Base-by-base conservation (phyloP, 495 filamentous ascomycete species). In the Xylaria acuta region DNA sequence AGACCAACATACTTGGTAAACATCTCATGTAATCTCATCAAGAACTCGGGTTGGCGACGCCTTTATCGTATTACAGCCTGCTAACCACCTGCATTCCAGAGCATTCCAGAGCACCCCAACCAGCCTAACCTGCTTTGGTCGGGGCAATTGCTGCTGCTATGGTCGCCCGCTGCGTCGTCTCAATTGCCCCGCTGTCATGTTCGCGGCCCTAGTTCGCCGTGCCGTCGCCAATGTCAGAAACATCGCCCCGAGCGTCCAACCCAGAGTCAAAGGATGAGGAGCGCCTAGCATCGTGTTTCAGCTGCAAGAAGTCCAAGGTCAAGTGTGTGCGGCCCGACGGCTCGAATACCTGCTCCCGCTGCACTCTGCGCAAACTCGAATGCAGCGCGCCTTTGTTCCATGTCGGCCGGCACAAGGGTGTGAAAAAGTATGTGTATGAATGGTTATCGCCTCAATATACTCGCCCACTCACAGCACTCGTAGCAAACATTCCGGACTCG, bases 401-500 rank as follows among this genome's bases (percentile, higher is more conserved):
- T 62, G 85, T 92, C 12, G 91, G 91, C 11, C 83, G 91, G 69
- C 90, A 92, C 70, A 92, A 92, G 77, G 91, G 91, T 4, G 90
- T 92, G 54, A 92, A 92, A 76, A 93, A 93, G 91, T 90, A 78
- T 62, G 25, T 45, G 30, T 58, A 36, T 58, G 53, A 76, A 67
- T 75, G 68, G 9, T 16, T 5, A 6, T 34, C n/a, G 30, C 18
- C 30, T 14, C 0, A 30, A 27, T 70, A 27, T 34, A 65, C n/a
- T n/a, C n/a, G n/a, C 67, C 73, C 53, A 72, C 73, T 70, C 47
- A 72, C 25, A 68, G 43, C 16, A 49, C 8, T 27, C 65, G 12
- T 72, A 93, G 91, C 77, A 93, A 93, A 78, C 89, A 91, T 34
- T 91, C 88, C 43, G 91, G 91, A 0, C 78, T 93, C 64, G 91